These are phyloP conservation scores for Cornus kousa DNA, from an alignment of 148 eudicot genomes.

Conservation along the genomic window DNA sequence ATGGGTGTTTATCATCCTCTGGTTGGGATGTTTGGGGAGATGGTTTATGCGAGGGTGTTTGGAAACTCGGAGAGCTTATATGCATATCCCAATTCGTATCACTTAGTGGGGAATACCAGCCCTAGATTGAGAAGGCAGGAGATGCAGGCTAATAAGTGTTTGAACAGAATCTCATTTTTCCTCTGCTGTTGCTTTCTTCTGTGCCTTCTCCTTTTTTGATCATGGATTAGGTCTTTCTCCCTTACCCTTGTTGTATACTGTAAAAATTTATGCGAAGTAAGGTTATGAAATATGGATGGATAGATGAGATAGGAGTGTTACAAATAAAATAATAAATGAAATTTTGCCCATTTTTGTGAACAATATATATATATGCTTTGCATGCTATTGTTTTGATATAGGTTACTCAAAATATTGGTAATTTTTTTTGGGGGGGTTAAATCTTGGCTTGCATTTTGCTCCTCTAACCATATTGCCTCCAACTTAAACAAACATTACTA, in stretches of 20 bases:
- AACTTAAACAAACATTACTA: too few relatives aligned
- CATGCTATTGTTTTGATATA: too few relatives aligned
- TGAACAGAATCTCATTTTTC: conserved; percentile 58
- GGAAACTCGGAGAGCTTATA: conserved; percentile 56
- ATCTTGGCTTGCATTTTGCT: too few relatives aligned
- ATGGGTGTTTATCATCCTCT: conserved; percentile 30
- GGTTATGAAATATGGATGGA: neutral
- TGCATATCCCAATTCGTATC: conserved; percentile 47
- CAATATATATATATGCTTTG: neutral
- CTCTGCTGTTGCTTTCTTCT: conserved; percentile 61
- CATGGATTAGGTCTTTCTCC: neutral
- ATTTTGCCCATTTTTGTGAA: neutral
- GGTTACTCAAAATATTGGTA: too few relatives aligned
- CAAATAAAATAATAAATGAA: neutral
- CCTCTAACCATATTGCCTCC: too few relatives aligned
- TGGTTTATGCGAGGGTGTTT: conserved; percentile 73
- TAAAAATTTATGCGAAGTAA: neutral
- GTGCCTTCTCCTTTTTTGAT: conserved; percentile 64
- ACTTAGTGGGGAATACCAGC: conserved; percentile 26
- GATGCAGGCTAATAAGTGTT: conserved; percentile 52
- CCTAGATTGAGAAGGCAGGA: conserved; percentile 66
- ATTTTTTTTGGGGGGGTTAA: too few relatives aligned
- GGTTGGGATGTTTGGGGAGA: conserved; percentile 67
- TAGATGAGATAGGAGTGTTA: neutral
- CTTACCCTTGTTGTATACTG: neutral